phyloP scores from a whole-genome alignment of 2,329 filamentous ascomycete genomes.

The Nemania serpens region DNA sequence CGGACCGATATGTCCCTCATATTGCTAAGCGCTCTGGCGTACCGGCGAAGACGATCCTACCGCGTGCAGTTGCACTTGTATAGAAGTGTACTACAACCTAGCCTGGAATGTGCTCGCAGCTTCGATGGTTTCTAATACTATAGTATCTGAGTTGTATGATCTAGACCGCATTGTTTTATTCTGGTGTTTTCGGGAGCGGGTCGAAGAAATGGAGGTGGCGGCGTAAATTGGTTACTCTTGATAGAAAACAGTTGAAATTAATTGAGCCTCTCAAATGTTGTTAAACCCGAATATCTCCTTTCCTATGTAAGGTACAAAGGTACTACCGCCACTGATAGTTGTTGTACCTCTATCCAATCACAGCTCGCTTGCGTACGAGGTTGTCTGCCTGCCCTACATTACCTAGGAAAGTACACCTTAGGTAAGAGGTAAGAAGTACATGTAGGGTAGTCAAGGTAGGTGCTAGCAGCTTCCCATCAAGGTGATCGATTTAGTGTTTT shows the following conservation, averaged over 20 bases:
- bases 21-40: background rate
- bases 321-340: background rate
- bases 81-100: background rate
- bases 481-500: background rate
- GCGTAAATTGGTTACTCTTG: too few relatives aligned
- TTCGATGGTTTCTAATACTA: too few relatives aligned
- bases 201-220: too few relatives aligned
- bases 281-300: too few relatives aligned
- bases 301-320: slow-evolving; percentile 13
- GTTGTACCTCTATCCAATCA: slow-evolving; percentile 18
- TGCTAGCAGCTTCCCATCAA: too few relatives aligned
- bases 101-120: too few relatives aligned
- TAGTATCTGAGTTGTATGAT: too few relatives aligned
- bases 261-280: too few relatives aligned
- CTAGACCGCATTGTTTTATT: too few relatives aligned
- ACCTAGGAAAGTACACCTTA: background rate
- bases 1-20: background rate
- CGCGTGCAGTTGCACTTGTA: background rate
- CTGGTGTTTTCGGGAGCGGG: too few relatives aligned
- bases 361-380: slow-evolving; percentile 29
- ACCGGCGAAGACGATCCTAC: background rate
- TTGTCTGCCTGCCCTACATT: slow-evolving; percentile 28
- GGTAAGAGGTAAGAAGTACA: background rate
- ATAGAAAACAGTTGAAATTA: too few relatives aligned
- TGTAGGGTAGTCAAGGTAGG: too few relatives aligned